Conservation (phyloP, 2,329 filamentous ascomycete species). For the Curvularia spicifera region DNA sequence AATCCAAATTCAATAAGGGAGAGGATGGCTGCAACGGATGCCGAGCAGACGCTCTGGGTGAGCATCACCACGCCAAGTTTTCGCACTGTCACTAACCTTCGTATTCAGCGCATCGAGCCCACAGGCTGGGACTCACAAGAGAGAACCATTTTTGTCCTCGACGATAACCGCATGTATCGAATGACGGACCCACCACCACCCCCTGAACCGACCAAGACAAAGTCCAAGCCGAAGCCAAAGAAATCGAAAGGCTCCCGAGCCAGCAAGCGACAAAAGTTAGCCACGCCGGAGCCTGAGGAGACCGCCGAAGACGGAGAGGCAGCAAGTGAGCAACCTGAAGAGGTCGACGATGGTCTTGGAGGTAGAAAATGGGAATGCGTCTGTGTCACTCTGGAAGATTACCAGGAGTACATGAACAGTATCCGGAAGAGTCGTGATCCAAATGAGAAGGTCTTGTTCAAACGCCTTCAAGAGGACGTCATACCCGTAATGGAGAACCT, state of each 20-base stretch:
- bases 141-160: slow-evolving; percentile 85
- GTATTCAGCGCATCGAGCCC: slow-evolving; percentile 69
- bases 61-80: slow-evolving; percentile 37
- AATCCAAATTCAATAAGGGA: slow-evolving; percentile 87
- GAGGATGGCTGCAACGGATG: slow-evolving; percentile 82
- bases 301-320: slow-evolving; percentile 48
- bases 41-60: slow-evolving; percentile 85
- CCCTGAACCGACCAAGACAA: slow-evolving; percentile 61
- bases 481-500: slow-evolving; percentile 84
- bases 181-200: slow-evolving; percentile 75
- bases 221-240: slow-evolving; percentile 61
- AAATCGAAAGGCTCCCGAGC: slow-evolving; percentile 64
- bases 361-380: slow-evolving; percentile 90
- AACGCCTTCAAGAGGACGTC: slow-evolving; percentile 76
- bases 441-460: slow-evolving; percentile 80
- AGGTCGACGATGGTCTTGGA: slow-evolving; percentile 68
- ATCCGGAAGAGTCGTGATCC: slow-evolving; percentile 79
- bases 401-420: slow-evolving; percentile 71
- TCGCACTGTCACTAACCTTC: slow-evolving; percentile 26
- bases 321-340: slow-evolving; percentile 33
- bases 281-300: slow-evolving; percentile 53
- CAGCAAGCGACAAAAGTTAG: slow-evolving; percentile 73
- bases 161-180: slow-evolving; percentile 92
- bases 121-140: slow-evolving; percentile 90
- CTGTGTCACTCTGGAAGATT: slow-evolving; percentile 80